Percentiles rank a stretch among this genome's conserved stretches.
Conservation (phyloP, 805 yeast genomes). For the Tetrapisispora namnaoensis region DNA sequence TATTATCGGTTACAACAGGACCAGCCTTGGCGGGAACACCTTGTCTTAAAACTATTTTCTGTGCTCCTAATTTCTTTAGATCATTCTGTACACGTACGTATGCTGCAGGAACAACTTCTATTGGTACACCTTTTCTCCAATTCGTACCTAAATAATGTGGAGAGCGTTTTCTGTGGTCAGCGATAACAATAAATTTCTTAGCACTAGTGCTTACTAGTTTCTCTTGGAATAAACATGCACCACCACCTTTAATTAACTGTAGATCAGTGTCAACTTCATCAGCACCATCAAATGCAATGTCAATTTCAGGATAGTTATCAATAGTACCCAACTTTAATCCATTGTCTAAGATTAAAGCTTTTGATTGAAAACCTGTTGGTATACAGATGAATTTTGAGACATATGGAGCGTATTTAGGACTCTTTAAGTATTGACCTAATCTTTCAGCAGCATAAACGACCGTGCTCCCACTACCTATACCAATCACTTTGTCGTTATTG, state of each 20-base stretch:
- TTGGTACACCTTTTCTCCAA: constrained; percentile 91
- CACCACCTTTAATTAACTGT: constrained; percentile 95
- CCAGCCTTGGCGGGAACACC: constrained; percentile 95
- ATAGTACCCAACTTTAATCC: constrained; percentile 70
- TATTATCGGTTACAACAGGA: constrained; percentile 92
- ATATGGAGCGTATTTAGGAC: constrained; percentile 30
- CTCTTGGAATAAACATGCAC: constrained; percentile 95
- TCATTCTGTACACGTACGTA: constrained; percentile 66
- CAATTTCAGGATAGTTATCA: constrained; percentile 74
- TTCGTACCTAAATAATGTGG: constrained; percentile 54
- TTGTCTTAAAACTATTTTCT: constrained; percentile 64
- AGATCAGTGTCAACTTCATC: constrained; percentile 82
- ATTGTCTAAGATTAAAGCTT: constrained; percentile 71
- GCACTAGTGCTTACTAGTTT: constrained; percentile 83
- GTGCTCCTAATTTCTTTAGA: constrained; percentile 36
- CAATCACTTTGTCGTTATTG: constrained; percentile 59
- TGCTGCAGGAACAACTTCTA: constrained; percentile 87
- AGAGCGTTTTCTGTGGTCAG: constrained; percentile 82
- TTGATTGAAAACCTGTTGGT: constrained; percentile 95
- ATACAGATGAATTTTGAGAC: constrained; percentile 55
- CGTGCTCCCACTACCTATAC: constrained; percentile 95
- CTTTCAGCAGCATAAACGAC: constrained; percentile 96
- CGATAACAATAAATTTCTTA: constrained; percentile 71
- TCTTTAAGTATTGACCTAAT: constrained; percentile 44
- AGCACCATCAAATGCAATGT: constrained; percentile 96